A percentile compares a stretch with the other conserved stretches of the same genome.
These are phyloP conservation scores for Mesotaenium endlicherianum DNA, from an alignment of 139 green algal genomes.

Conservation along the genomic window DNA sequence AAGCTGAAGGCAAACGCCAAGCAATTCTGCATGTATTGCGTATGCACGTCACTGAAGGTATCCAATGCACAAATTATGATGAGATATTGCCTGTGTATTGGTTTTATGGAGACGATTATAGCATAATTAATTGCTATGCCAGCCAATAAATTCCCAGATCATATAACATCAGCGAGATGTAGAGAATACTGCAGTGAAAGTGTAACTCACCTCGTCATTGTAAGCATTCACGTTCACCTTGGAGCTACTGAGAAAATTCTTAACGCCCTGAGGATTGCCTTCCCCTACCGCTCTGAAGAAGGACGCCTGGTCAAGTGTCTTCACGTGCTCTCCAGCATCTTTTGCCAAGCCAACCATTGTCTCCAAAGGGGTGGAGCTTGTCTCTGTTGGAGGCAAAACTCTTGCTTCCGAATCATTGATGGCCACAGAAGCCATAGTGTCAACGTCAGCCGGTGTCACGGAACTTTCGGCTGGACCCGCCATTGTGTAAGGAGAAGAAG, in stretches of 20 bases:
- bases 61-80: background rate
- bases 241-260: background rate
- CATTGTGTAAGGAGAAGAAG: too few relatives aligned
- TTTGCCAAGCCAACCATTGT: too few relatives aligned
- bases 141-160: background rate
- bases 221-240: constrained; percentile 9
- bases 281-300: constrained; percentile 5
- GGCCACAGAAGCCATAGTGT: too few relatives aligned
- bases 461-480: too few relatives aligned
- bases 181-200: background rate
- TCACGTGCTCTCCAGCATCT: background rate
- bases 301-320: background rate
- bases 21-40: background rate
- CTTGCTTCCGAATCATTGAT: too few relatives aligned
- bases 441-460: too few relatives aligned
- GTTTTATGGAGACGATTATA: too few relatives aligned
- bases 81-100: too few relatives aligned
- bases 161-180: background rate
- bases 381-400: too few relatives aligned
- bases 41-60: background rate
- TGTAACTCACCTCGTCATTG: constrained; percentile 16
- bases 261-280: background rate
- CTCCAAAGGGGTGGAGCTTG: too few relatives aligned
- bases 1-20: background rate
- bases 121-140: too few relatives aligned